Evolutionary conservation across 257 asterid genomes (phyloP).

Genomic region (Scutellaria galericulata): DNA sequence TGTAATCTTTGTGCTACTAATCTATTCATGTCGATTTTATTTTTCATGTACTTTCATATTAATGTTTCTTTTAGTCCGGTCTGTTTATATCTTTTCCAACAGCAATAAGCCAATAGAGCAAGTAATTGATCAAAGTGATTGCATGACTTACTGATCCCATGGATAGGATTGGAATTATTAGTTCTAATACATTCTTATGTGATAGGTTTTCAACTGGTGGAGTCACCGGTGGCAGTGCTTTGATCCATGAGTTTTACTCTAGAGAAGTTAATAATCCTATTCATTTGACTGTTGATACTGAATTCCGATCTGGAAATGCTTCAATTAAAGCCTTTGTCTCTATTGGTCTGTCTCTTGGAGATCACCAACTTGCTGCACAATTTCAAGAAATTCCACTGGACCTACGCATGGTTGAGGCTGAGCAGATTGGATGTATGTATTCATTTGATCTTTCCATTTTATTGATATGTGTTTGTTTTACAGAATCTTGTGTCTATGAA

Average conservation of each 20-base stretch:
- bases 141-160: background rate
- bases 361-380: constrained; percentile 89
- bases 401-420: constrained; percentile 92
- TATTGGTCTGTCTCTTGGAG: constrained; percentile 73
- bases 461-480: background rate
- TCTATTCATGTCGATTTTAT: background rate
- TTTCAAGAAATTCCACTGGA: constrained; percentile 94
- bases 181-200: constrained; percentile 1
- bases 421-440: constrained; percentile 84
- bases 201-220: constrained; percentile 95
- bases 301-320: constrained; percentile 57
- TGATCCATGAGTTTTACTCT: constrained; percentile 80
- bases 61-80: background rate
- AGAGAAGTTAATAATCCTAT: constrained; percentile 74
- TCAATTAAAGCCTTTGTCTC: constrained; percentile 71
- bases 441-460: background rate
- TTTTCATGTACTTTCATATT: background rate
- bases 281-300: constrained; percentile 88
- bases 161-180: background rate
- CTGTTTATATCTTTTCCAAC: background rate
- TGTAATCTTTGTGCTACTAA: background rate
- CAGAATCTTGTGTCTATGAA: background rate
- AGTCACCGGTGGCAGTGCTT: constrained; percentile 76
- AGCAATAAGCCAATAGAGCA: background rate
- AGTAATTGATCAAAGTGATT: background rate